phyloP scores from a whole-genome alignment of 768 basidiomycete genomes.

The Clitopilus passeckerianus region DNA sequence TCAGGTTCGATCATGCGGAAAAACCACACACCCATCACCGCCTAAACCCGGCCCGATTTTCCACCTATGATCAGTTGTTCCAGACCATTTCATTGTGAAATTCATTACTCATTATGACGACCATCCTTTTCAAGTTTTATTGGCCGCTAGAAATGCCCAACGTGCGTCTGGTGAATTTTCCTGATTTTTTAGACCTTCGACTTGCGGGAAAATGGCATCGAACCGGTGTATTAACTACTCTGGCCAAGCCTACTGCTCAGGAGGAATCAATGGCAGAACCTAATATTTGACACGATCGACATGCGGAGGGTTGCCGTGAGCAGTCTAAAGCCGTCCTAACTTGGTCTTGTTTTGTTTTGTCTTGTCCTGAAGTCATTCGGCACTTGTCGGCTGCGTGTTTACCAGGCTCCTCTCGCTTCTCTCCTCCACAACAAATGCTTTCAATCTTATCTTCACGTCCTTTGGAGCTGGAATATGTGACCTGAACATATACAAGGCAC shows the following conservation, averaged over 20 bases:
- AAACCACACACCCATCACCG: background rate
- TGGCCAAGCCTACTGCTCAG: background rate
- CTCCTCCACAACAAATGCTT: too few relatives aligned
- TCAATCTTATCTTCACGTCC: too few relatives aligned
- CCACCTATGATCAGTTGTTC: background rate
- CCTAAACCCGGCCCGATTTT: background rate
- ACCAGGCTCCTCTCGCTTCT: too few relatives aligned
- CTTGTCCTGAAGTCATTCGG: background rate
- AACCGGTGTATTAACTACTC: background rate
- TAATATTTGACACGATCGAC: background rate
- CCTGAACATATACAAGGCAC: too few relatives aligned
- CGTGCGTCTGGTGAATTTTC: background rate
- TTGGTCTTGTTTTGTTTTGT: background rate
- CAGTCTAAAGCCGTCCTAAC: background rate
- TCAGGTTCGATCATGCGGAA: constrained; percentile 1
- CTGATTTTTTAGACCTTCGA: background rate
- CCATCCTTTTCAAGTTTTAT: background rate
- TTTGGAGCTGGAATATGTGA: too few relatives aligned
- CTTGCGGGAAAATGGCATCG: background rate
- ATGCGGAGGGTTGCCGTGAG: background rate
- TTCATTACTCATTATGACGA: background rate
- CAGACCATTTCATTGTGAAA: background rate
- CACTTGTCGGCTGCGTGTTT: too few relatives aligned
- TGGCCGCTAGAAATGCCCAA: background rate
- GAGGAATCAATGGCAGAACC: background rate